Conservation (phyloP, 148 eudicot species). For the Talinum fruticosum region DNA sequence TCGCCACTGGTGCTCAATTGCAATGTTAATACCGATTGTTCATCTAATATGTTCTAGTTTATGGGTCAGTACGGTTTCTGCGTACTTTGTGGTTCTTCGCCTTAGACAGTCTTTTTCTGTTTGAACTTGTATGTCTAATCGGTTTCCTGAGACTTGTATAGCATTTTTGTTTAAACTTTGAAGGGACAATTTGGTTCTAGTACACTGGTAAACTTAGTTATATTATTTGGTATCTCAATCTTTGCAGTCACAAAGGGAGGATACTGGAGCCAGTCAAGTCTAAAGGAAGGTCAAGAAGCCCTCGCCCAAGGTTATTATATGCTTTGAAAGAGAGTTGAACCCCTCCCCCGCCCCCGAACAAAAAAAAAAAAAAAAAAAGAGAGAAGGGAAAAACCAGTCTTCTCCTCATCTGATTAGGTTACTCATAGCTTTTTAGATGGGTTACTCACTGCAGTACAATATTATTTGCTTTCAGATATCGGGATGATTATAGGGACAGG, state of each 20-base stretch:
- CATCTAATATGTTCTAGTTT: neutral
- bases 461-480: slow-evolving; percentile 31
- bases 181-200: neutral
- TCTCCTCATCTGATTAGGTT: neutral
- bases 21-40: neutral
- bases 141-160: neutral
- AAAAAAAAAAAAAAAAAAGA: neutral
- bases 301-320: slow-evolving; percentile 36
- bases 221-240: neutral
- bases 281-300: slow-evolving; percentile 46
- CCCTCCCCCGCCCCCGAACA: neutral
- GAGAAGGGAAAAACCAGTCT: neutral
- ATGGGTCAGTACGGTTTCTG: neutral
- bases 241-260: slow-evolving; percentile 37
- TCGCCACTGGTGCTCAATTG: neutral
- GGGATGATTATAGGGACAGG: slow-evolving; percentile 51
- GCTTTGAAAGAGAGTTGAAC: neutral
- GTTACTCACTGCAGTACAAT: neutral
- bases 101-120: neutral
- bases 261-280: slow-evolving; percentile 31
- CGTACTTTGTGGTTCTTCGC: neutral
- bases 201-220: neutral
- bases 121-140: neutral
- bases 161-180: neutral
- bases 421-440: neutral